Base-by-base conservation (phyloP, 495 filamentous ascomycete genomes). In the Xylona heveae region DNA sequence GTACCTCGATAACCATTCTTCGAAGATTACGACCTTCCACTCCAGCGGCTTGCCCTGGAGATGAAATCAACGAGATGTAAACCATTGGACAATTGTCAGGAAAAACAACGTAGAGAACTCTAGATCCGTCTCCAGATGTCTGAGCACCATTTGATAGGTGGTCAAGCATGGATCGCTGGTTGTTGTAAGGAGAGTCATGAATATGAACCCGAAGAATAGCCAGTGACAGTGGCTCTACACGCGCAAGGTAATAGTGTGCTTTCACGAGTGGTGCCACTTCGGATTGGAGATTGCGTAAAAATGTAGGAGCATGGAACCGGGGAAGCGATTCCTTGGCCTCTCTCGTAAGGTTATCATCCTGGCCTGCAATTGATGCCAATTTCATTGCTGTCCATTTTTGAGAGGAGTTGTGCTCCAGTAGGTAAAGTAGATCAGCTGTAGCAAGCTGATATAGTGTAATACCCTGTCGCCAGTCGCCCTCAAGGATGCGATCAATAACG, bases 391-490 rank as follows among this genome's bases (percentile, higher is more conserved):
- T 68, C 81, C 81, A 90, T 52, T 72, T 71, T 37, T 74, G 62
- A 1, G 64, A 62, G 2, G 63, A 57, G 0, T 76, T 74, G 41
- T 81, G 74, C 43, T 82, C 74, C 41, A 82, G 66, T n/a, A 85
- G 57, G 44, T 79, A 58, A 38, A 76, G 74, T 9, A 80, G 51
- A 41, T 90, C 81, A 10, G 72, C 71, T 62, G 80, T 83, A 29
- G 77, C 79, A 3, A 85, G 56, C 44, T 83, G 77, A 38, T 75
- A 78, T 10, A 91, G 51, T 1, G 64, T 72, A 14, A 90, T 54
- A 1, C 81, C 81, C 31, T 70, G 61, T 14, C 78, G 60, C 36
- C 80, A 91, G 47, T 91, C 81, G 26, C 77, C 77, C 36, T 83
- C 73, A 0, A 76, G 41, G 24, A 91, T 73, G 19, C 78, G 62